Evolutionary conservation across 495 filamentous ascomycete species (phyloP).

Genomic region (Xylaria curta): DNA sequence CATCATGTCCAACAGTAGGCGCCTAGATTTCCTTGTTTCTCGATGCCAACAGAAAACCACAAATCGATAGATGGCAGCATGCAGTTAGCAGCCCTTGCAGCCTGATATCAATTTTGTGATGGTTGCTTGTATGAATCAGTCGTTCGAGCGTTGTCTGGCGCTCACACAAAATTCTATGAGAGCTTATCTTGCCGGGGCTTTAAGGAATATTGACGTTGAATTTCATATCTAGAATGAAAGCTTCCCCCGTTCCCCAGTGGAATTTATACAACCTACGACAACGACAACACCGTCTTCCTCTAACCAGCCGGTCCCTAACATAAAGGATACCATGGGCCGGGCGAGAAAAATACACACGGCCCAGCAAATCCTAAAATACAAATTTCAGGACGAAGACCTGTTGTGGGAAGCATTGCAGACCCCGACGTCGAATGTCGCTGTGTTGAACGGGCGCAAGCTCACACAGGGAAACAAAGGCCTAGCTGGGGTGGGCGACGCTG

Average conservation of each 20-base stretch:
- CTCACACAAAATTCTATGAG: not conserved
- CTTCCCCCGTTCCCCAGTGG: not conserved
- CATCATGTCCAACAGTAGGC: not conserved
- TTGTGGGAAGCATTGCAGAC: constrained; percentile 23
- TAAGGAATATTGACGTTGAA: not conserved
- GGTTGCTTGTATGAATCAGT: not conserved
- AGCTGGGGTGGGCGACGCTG: not conserved
- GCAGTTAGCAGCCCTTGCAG: not conserved
- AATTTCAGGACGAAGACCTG: not conserved
- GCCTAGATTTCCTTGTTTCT: not conserved
- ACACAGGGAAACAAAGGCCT: not conserved
- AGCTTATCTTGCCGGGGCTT: not conserved
- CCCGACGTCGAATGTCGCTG: not conserved
- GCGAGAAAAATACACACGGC: not conserved
- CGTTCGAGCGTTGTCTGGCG: not conserved
- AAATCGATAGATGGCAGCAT: too few relatives aligned
- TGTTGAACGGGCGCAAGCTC: not conserved
- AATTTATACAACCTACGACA: not conserved
- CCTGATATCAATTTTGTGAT: not conserved
- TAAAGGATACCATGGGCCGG: not conserved
- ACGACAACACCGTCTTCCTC: not conserved
- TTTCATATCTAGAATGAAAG: not conserved
- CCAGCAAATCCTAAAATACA: constrained; percentile 7
- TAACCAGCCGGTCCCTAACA: not conserved
- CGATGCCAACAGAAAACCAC: not conserved